Percentiles rank a stretch among this genome's conserved stretches.
Conservation (phyloP, 176 grass and related monocot species). For the Elaeis guineensis region DNA sequence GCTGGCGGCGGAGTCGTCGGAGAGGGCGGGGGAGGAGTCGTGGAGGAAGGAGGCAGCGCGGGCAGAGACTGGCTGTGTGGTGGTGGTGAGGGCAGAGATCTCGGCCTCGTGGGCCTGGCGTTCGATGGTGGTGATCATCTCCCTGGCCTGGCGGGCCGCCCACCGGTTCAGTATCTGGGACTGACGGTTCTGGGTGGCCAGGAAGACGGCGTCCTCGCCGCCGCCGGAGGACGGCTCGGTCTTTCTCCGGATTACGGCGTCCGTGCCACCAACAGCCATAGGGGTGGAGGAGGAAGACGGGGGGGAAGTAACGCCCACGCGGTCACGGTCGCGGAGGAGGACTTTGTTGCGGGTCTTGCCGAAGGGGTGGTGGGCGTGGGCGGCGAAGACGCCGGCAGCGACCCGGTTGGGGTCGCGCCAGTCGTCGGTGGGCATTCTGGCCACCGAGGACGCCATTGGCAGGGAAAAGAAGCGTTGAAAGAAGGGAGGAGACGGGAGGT, state of each 20-base stretch:
- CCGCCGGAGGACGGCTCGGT: neutral
- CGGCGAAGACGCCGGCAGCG: neutral
- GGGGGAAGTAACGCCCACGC: neutral
- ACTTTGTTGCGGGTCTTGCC: neutral
- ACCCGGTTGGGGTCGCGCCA: neutral
- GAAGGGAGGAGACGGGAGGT: neutral
- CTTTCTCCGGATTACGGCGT: neutral
- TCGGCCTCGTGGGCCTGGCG: slow-evolving; percentile 1
- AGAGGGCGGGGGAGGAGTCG: neutral
- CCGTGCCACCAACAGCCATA: neutral
- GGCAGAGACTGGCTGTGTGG: neutral
- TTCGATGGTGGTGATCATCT: slow-evolving; percentile 1
- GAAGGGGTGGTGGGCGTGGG: neutral
- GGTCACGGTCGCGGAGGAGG: neutral
- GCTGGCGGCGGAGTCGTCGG: neutral
- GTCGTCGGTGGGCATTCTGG: neutral
- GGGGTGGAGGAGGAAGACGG: neutral
- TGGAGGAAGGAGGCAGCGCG: neutral
- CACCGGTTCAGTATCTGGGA: neutral
- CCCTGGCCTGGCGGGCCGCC: neutral
- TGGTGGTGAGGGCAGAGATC: neutral
- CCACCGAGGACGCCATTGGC: neutral
- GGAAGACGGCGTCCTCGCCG: neutral
- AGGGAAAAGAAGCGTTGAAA: neutral
- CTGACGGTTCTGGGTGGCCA: neutral